These are phyloP conservation scores for Pseudonectria foliicola DNA, from an alignment of 2,329 filamentous ascomycete genomes.

Conservation along the genomic window DNA sequence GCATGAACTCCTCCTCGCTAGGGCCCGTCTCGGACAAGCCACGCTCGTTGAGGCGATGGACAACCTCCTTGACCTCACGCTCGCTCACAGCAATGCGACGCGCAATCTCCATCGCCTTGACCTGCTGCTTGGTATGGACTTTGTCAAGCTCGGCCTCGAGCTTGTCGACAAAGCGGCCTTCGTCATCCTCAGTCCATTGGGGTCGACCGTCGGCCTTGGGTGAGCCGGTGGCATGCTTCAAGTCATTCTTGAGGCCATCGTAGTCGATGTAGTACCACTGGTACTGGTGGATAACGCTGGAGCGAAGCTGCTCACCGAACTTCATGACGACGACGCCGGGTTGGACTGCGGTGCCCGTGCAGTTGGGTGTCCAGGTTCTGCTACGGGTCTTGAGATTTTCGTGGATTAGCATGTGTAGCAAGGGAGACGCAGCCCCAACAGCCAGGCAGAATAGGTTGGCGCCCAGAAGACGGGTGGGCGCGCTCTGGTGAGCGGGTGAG, in stretches of 20 bases:
- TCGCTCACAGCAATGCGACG: conserved; percentile 82
- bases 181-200: conserved; percentile 86
- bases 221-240: conserved; percentile 64
- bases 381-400: conserved; percentile 40
- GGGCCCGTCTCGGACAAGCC: conserved; percentile 52
- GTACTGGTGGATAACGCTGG: conserved; percentile 93
- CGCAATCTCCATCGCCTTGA: conserved; percentile 94
- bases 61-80: conserved; percentile 82
- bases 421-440: background rate
- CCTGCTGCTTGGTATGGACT: conserved; percentile 94
- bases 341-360: conserved; percentile 26
- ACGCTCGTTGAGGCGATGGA: conserved; percentile 63
- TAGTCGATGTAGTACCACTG: conserved; percentile 99
- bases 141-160: conserved; percentile 93
- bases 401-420: conserved; percentile 43
- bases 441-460: background rate
- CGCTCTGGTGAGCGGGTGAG: too few species aligned
- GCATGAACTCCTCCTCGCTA: conserved; percentile 85
- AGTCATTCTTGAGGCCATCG: conserved; percentile 80
- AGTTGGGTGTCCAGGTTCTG: conserved; percentile 34
- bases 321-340: conserved; percentile 59
- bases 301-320: conserved; percentile 95
- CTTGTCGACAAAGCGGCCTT: conserved; percentile 77
- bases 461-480: too few species aligned
- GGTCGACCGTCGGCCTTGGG: conserved; percentile 37